Evolutionary conservation across 768 basidiomycete genomes (phyloP).

Genomic region (Daedaleopsis sinensis): DNA sequence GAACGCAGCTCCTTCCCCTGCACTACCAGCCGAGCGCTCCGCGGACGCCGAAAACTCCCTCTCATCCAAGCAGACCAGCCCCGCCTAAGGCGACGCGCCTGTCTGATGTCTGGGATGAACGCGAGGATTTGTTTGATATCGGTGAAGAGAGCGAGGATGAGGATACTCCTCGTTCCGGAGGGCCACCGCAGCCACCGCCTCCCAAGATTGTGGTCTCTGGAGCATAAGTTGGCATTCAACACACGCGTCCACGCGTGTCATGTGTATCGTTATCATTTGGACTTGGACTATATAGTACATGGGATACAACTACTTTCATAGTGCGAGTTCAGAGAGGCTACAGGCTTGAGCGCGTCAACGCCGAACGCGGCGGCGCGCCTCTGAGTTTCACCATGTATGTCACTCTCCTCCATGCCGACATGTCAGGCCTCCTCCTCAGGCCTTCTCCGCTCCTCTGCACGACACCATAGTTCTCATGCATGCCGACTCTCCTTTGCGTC

Average conservation of each 20-base stretch:
- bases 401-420: constrained; percentile 31
- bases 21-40: constrained; percentile 32
- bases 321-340: not conserved
- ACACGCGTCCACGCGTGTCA: not conserved
- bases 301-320: not conserved
- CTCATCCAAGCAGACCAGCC: constrained; percentile 10
- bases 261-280: constrained; percentile 7
- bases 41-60: constrained; percentile 10
- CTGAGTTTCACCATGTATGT: constrained; percentile 16
- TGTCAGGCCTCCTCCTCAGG: constrained; percentile 28
- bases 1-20: constrained; percentile 64
- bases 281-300: not conserved
- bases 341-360: constrained; percentile 4
- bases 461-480: constrained; percentile 11
- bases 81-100: constrained; percentile 40
- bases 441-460: constrained; percentile 16
- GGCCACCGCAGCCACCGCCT: constrained; percentile 20
- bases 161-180: constrained; percentile 12
- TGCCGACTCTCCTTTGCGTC: not conserved
- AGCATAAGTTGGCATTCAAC: constrained; percentile 4
- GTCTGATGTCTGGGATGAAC: constrained; percentile 75
- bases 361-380: constrained; percentile 7
- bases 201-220: constrained; percentile 27
- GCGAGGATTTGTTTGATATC: constrained; percentile 74
- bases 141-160: constrained; percentile 68